phyloP scores from a whole-genome alignment of 1,139 yeast genomes.

The Meyerozyma elateridarum region DNA sequence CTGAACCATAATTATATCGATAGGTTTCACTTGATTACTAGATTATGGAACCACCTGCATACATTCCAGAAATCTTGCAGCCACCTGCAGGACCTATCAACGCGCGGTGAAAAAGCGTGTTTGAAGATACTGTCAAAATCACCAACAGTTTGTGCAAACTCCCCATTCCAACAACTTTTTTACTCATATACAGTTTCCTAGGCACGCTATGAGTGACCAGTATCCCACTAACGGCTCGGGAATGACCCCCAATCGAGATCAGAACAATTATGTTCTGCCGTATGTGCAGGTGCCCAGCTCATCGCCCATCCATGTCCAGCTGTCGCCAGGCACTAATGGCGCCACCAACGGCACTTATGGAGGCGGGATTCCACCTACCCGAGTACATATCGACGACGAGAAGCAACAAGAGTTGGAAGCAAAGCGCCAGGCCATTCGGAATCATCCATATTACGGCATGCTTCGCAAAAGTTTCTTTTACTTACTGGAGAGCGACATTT shows the following conservation, averaged over 20 bases:
- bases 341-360: constrained; percentile 8
- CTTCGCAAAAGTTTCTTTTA: constrained; percentile 45
- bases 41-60: neutral
- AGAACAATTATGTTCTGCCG: no score
- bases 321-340: constrained; percentile 19
- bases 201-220: no score
- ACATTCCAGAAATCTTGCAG: neutral
- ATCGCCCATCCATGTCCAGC: constrained; percentile 26
- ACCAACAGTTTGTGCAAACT: no score
- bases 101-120: constrained; percentile 4
- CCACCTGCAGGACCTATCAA: neutral
- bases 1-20: constrained; percentile 18
- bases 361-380: constrained; percentile 11
- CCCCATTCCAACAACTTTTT: no score
- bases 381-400: constrained; percentile 15
- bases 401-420: constrained; percentile 29
- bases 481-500: constrained; percentile 46
- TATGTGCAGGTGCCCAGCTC: constrained; percentile 36
- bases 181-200: no score
- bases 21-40: no score
- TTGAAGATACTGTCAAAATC: neutral
- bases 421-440: constrained; percentile 36
- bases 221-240: no score
- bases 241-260: no score
- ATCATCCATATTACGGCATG: constrained; percentile 44